These are phyloP conservation scores for Macrotyloma uniflorum DNA, from an alignment of 306 rosid species.

Conservation along the genomic window DNA sequence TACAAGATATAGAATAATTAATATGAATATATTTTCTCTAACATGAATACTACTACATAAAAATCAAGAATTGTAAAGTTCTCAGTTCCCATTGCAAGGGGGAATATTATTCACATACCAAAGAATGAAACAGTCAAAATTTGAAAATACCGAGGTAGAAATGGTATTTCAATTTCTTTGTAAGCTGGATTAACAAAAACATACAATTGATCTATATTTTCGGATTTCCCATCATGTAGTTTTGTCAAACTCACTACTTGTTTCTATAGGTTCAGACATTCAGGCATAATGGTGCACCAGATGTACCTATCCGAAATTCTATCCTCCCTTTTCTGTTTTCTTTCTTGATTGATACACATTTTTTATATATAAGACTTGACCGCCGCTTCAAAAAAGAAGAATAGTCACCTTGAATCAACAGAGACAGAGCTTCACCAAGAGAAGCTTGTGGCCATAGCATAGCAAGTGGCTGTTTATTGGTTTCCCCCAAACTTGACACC, in stretches of 20 bases:
- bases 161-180: background rate
- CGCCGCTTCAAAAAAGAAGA: conserved; percentile 24
- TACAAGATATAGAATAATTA: conserved; percentile 19
- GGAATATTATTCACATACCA: background rate
- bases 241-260: conserved; percentile 11
- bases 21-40: conserved; percentile 16
- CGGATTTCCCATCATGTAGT: conserved; percentile 5
- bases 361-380: background rate
- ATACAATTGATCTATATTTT: conserved; percentile 4
- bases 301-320: conserved; percentile 2
- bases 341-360: background rate
- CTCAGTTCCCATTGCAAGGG: conserved; percentile 16
- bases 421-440: conserved; percentile 53
- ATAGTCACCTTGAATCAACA: conserved; percentile 61
- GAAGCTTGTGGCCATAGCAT: conserved; percentile 60
- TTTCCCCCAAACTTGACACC: conserved; percentile 58
- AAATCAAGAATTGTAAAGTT: conserved; percentile 14
- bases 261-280: conserved; percentile 11
- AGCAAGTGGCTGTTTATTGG: conserved; percentile 48
- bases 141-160: background rate
- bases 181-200: background rate
- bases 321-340: conserved; percentile 1
- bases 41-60: background rate
- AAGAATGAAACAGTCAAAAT: conserved; percentile 5
- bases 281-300: background rate